Base-by-base conservation (phyloP, 768 basidiomycete genomes). In the Rhizopogon vesiculosus region DNA sequence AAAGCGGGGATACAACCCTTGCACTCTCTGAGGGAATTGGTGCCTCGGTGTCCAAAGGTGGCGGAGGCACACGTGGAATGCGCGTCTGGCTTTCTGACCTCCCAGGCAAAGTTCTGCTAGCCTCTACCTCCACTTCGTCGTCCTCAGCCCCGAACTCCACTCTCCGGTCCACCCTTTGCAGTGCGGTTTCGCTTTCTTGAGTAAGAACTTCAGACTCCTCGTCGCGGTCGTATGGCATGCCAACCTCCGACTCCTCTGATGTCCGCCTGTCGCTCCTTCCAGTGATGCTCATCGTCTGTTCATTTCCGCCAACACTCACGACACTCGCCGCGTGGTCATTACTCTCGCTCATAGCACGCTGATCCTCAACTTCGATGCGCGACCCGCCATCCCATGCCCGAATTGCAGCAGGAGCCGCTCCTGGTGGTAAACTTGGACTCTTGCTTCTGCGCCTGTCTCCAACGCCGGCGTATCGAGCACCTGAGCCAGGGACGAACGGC, bases 351-450 rank as follows among this genome's bases (percentile, higher is more conserved):
- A 49, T 15, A 9, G 35, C 35, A 16, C 22, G 35, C 9, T 8
- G 48, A 46, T 59, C 61, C 59, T 60, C 65, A 15, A 65, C 65
- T 60, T 61, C 69, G 63, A 62, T 59, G 52, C 64, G 69, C 56
- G 67, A 57, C 67, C 66, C 68, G 53, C 69, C 69, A 57, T 72
- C 72, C 59, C 72, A 73, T 45, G 67, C 67, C 57, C 67, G 74
- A 67, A 58, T 71, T 61, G 55, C 59, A 49, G 71, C 60, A 60
- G 71, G 69, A 28, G 74, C 76, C 15, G 77, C 76, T 31, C 76
- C 77, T 10, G 74, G 73, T 5, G 80, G 76, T 15, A 75, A 76
- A 10, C 62, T 73, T n/a, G 66, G 68, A 5, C 62, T 59, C 16
- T 63, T 40, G 54, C 62, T 69, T 64, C 69, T 69, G 5, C 56